Conservation (phyloP, 305 asterid species). For the Petunia hybrid region DNA sequence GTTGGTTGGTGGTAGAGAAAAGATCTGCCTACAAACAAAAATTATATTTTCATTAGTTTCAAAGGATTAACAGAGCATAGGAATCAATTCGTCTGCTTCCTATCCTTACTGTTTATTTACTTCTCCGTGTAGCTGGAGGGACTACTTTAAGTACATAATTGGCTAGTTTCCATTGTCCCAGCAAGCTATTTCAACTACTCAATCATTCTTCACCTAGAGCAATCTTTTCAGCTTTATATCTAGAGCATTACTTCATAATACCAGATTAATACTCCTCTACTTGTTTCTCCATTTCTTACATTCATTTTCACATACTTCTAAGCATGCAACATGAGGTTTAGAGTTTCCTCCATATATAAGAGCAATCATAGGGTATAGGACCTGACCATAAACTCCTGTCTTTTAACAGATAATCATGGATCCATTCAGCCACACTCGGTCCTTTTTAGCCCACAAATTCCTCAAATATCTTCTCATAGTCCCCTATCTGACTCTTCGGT, state of each 20-base stretch:
- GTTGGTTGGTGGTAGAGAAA: not conserved
- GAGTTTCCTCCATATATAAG: not conserved
- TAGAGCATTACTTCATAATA: constrained; percentile 4
- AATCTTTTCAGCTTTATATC: constrained; percentile 5
- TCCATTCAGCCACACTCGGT: not conserved
- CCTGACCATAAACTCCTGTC: not conserved
- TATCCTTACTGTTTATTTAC: not conserved
- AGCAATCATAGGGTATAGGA: not conserved
- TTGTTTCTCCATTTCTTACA: not conserved
- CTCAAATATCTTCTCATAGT: not conserved
- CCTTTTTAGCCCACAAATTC: not conserved
- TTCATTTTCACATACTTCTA: not conserved
- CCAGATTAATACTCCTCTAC: not conserved
- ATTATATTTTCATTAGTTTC: not conserved
- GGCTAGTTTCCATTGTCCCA: not conserved
- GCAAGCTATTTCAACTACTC: no score
- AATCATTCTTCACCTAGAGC: not conserved
- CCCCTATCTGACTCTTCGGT: not conserved
- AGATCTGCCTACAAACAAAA: not conserved
- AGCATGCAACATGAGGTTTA: not conserved
- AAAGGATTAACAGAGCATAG: not conserved
- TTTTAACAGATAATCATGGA: constrained; percentile 1
- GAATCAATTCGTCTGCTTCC: not conserved
- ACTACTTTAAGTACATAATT: not conserved
- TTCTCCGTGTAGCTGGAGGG: not conserved